phyloP scores from a whole-genome alignment of 2,329 filamentous ascomycete species.

The Colletotrichum orbiculare region DNA sequence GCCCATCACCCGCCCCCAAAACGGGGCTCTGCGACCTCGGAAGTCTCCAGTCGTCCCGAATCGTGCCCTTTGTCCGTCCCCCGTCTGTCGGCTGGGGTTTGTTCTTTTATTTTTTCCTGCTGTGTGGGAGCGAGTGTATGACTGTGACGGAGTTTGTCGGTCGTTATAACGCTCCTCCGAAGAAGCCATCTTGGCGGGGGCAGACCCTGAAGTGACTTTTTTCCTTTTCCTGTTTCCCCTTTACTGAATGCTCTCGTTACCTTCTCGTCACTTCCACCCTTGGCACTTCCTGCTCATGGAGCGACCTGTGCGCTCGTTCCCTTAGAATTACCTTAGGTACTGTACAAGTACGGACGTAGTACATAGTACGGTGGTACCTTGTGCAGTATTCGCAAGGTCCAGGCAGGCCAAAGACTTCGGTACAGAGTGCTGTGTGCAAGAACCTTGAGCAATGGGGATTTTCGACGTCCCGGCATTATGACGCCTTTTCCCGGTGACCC shows the following conservation, averaged over 20 bases:
- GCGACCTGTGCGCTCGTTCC: no score
- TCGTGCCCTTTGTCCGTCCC: constrained; percentile 23
- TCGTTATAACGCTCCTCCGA: neutral
- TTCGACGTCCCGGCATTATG: constrained; percentile 27
- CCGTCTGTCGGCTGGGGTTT: constrained; percentile 16
- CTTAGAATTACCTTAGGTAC: no score
- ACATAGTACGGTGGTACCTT: no score
- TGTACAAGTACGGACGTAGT: no score
- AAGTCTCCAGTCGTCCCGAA: constrained; percentile 6
- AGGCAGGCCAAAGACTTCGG: no score
- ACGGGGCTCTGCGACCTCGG: no score
- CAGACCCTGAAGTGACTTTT: neutral
- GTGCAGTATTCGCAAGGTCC: no score
- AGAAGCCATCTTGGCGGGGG: constrained; percentile 5
- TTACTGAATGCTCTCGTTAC: neutral
- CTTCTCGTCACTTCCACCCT: constrained; percentile 1
- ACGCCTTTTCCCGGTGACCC: constrained; percentile 30
- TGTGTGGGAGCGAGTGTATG: no score
- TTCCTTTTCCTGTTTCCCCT: neutral
- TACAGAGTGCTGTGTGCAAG: neutral
- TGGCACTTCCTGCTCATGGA: neutral
- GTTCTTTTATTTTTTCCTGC: neutral
- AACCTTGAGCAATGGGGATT: constrained; percentile 20
- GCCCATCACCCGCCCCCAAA: constrained; percentile 21
- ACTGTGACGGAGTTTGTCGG: no score